Conservation (phyloP, 139 green algal genomes). For the Haematococcus sp. region DNA sequence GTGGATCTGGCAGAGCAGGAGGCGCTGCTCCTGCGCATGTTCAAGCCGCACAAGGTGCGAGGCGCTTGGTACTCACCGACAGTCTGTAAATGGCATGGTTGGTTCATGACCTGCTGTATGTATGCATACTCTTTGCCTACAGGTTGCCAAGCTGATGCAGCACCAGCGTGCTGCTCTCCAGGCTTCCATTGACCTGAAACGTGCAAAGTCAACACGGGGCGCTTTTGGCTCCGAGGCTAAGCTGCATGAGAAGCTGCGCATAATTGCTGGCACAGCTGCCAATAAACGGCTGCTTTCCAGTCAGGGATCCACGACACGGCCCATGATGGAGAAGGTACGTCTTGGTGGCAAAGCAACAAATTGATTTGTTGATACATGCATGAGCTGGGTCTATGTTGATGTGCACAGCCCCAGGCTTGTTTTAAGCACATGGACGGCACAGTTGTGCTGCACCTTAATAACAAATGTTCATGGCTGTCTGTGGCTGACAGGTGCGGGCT, state of each 20-base stretch:
- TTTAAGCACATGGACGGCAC: too few species aligned
- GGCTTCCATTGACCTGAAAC: slow-evolving; percentile 35
- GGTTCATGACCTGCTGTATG: too few species aligned
- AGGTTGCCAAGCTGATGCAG: slow-evolving; percentile 48
- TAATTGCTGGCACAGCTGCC: slow-evolving; percentile 59
- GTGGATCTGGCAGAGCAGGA: slow-evolving; percentile 54
- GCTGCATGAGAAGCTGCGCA: slow-evolving; percentile 56
- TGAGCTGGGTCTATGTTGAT: too few species aligned
- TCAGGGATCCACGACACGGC: slow-evolving; percentile 58
- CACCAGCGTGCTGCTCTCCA: slow-evolving; percentile 45
- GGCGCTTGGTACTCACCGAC: too few species aligned
- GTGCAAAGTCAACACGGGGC: slow-evolving; percentile 6
- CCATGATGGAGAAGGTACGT: slow-evolving; percentile 85
- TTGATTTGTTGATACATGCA: too few species aligned
- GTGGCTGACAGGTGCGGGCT: slow-evolving; percentile 45
- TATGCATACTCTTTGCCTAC: too few species aligned
- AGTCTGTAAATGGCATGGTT: too few species aligned
- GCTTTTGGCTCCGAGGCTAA: slow-evolving; percentile 36
- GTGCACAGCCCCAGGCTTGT: too few species aligned
- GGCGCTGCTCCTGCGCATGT: slow-evolving; percentile 40
- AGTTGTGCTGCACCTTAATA: too few species aligned
- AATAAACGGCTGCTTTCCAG: slow-evolving; percentile 26
- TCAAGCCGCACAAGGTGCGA: slow-evolving; percentile 49
- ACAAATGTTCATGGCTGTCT: too few species aligned
- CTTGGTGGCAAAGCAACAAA: too few species aligned